A percentile compares a stretch with the other conserved stretches of the same genome.
These are phyloP conservation scores for Amborella trichopoda DNA, from an alignment of 164 flowering plant species.

Conservation along the genomic window DNA sequence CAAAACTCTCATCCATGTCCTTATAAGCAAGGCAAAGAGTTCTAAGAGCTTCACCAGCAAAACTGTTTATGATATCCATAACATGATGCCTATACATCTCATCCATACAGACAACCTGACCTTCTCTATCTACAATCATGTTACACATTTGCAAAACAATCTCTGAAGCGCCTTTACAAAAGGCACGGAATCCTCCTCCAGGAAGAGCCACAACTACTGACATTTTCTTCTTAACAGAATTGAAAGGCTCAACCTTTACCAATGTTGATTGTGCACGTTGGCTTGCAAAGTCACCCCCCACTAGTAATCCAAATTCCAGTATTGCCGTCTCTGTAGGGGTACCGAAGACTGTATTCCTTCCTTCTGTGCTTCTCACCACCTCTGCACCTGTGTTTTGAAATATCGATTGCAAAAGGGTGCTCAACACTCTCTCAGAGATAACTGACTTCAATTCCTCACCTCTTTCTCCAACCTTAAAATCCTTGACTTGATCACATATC, in stretches of 20 bases:
- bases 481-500: constrained; percentile 20
- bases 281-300: constrained; percentile 43
- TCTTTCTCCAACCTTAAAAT: constrained; percentile 7
- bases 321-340: constrained; percentile 73
- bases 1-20: constrained; percentile 16
- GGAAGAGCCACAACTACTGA: constrained; percentile 54
- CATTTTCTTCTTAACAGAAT: constrained; percentile 68
- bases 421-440: constrained; percentile 13
- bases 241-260: constrained; percentile 63
- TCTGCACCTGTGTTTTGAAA: constrained; percentile 42
- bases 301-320: constrained; percentile 47
- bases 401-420: constrained; percentile 25
- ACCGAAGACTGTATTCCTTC: constrained; percentile 44
- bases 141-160: constrained; percentile 36
- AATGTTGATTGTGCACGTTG: constrained; percentile 22
- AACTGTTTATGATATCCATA: constrained; percentile 24
- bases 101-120: constrained; percentile 17
- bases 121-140: constrained; percentile 18
- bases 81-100: constrained; percentile 13
- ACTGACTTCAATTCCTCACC: constrained; percentile 5
- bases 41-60: constrained; percentile 35
- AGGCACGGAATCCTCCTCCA: constrained; percentile 38
- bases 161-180: constrained; percentile 88
- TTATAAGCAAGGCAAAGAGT: constrained; percentile 38
- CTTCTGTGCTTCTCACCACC: constrained; percentile 44